Evolutionary conservation across 169 alveolate genomes (phyloP).

Genomic region (Perkinsus chesapeaki): DNA sequence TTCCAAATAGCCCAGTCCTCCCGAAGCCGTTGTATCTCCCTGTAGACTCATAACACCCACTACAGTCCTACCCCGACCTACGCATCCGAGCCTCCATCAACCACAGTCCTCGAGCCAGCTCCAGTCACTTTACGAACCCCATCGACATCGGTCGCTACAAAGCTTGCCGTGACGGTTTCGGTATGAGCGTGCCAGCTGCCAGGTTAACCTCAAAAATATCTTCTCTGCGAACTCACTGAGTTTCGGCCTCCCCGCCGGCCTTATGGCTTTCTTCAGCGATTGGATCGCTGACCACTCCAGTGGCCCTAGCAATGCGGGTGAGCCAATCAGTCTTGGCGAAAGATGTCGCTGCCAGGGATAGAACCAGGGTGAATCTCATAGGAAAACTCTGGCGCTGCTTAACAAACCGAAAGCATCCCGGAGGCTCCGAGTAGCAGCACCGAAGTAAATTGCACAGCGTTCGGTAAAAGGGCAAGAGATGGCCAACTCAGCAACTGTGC

Average conservation of each 20-base stretch:
- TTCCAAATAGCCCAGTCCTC: background rate
- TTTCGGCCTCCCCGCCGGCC: background rate
- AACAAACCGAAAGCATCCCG: background rate
- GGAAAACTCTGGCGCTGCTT: background rate
- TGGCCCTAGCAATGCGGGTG: background rate
- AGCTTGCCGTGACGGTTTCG: background rate
- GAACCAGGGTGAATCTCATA: background rate
- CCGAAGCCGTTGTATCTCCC: background rate
- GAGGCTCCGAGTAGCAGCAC: too few relatives aligned
- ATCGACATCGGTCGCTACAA: background rate
- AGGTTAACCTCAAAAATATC: background rate
- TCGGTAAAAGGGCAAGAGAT: too few relatives aligned
- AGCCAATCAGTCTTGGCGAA: background rate
- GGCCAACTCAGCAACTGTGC: too few relatives aligned
- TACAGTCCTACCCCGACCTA: background rate
- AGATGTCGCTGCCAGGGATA: background rate
- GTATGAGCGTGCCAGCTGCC: background rate
- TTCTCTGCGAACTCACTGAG: background rate
- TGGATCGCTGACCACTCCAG: background rate
- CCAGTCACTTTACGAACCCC: background rate
- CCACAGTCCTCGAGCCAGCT: background rate
- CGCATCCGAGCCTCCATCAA: background rate
- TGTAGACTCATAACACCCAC: background rate
- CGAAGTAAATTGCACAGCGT: too few relatives aligned
- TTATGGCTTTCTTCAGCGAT: background rate